Percentiles rank a stretch among this genome's conserved stretches.
Evolutionary conservation across 257 asterid genomes (phyloP).

Genomic region (Sherardia arvensis): DNA sequence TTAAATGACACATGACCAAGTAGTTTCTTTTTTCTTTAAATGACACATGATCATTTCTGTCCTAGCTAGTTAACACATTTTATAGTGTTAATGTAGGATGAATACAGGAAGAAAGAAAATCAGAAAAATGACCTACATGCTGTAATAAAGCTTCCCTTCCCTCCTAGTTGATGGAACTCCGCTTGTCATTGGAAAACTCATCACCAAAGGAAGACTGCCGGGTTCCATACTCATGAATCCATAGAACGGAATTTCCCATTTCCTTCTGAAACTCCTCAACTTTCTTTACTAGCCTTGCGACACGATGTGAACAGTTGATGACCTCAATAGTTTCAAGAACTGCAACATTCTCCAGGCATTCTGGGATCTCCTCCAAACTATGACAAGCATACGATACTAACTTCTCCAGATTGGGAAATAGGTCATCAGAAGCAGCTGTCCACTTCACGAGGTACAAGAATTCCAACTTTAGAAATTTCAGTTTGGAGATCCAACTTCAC

Average conservation of each 20-base stretch:
- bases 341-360: neutral
- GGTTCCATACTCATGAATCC: too few species aligned
- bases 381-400: neutral
- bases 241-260: neutral
- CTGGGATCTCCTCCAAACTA: neutral
- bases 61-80: too few species aligned
- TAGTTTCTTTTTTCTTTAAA: too few species aligned
- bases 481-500: neutral
- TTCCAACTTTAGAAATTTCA: constrained; percentile 8
- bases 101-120: too few species aligned
- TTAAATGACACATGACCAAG: too few species aligned
- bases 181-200: too few species aligned
- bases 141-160: too few species aligned
- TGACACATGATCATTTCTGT: too few species aligned
- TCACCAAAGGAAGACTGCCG: too few species aligned
- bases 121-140: too few species aligned
- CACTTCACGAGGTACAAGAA: neutral
- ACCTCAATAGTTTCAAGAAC: constrained; percentile 1
- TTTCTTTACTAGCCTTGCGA: neutral
- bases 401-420: neutral
- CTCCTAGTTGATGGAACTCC: too few species aligned
- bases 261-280: neutral
- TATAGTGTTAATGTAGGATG: too few species aligned
- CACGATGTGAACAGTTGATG: neutral
- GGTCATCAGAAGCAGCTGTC: neutral